Percentiles rank a stretch among this genome's conserved stretches.
These are phyloP conservation scores for Sinapis alba DNA, from an alignment of 441 rosid genomes.

Conservation along the genomic window DNA sequence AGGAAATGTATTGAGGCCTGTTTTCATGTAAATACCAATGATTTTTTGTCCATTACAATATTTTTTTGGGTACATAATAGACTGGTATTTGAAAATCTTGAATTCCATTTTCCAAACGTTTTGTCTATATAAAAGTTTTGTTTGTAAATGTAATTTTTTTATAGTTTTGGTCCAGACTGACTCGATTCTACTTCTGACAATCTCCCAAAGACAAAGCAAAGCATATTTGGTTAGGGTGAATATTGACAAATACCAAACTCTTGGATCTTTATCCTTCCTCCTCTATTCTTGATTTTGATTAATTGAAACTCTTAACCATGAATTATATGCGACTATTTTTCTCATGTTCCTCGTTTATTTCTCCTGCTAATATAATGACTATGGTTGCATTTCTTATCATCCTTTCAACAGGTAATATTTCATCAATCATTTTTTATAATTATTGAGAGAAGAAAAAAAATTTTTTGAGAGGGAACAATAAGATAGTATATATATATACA, in stretches of 20 bases:
- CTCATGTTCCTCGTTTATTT: constrained; percentile 13
- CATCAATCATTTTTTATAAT: neutral
- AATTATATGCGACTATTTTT: constrained; percentile 3
- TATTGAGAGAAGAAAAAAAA: neutral
- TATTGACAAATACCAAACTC: neutral
- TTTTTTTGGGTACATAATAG: neutral
- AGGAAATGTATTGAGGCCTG: constrained; percentile 12
- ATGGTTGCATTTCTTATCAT: constrained; percentile 27
- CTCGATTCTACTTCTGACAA: neutral
- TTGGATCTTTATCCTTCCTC: constrained; percentile 21
- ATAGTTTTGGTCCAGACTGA: neutral
- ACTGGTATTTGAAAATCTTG: neutral
- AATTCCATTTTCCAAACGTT: neutral
- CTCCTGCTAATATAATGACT: neutral
- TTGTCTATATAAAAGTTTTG: neutral
- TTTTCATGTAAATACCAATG: neutral
- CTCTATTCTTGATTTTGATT: neutral
- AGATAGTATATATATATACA: neutral
- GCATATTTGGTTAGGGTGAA: constrained; percentile 43
- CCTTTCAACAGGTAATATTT: constrained; percentile 21
- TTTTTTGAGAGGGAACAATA: neutral
- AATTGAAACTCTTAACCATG: constrained; percentile 8
- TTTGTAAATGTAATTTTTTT: neutral
- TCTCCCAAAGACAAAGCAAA: constrained; percentile 55
- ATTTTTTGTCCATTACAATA: neutral